phyloP scores from a whole-genome alignment of 345 rosid species.

The Eucalyptus grandis region DNA sequence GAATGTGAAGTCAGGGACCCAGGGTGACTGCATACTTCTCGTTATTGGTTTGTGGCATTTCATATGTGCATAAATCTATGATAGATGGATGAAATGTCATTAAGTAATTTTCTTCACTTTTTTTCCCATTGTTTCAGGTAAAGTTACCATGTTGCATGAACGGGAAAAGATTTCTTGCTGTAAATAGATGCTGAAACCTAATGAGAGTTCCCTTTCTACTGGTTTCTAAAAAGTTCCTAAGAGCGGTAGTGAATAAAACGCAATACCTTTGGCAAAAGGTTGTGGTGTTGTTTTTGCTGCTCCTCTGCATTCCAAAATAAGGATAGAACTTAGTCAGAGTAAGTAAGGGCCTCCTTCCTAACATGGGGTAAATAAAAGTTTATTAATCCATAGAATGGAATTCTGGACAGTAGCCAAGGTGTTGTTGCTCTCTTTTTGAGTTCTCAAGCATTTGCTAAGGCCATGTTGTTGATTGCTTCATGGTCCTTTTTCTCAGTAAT shows the following conservation, averaged over 20 bases:
- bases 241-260: too few relatives aligned
- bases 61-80: background rate
- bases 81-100: background rate
- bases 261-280: too few relatives aligned
- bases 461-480: background rate
- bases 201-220: too few relatives aligned
- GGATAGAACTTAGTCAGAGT: too few relatives aligned
- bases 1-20: background rate
- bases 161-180: too few relatives aligned
- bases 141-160: too few relatives aligned
- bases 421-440: background rate
- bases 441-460: background rate
- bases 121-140: background rate
- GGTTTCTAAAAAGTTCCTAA: too few relatives aligned
- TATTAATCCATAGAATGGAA: background rate
- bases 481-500: background rate
- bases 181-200: too few relatives aligned
- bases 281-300: too few relatives aligned
- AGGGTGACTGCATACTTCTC: background rate
- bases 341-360: too few relatives aligned
- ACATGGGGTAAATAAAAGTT: too few relatives aligned
- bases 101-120: background rate
- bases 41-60: background rate
- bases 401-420: background rate
- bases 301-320: too few relatives aligned